Percentiles rank a stretch among this genome's conserved stretches.
phyloP scores from a whole-genome alignment of 495 filamentous ascomycete species.

The Tuber indicum region DNA sequence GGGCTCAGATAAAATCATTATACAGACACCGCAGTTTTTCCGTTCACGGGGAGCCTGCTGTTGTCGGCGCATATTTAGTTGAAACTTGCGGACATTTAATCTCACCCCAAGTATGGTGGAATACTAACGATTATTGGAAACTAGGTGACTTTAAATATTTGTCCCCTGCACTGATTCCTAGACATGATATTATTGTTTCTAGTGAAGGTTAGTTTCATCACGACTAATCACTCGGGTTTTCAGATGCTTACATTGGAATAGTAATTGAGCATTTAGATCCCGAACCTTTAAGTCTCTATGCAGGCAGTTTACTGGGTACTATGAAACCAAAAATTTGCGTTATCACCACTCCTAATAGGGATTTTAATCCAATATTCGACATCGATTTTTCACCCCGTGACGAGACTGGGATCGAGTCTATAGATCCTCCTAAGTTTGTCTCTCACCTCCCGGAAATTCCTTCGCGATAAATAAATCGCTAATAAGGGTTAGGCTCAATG shows the following conservation, averaged over 20 bases:
- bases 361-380: slow-evolving; percentile 40
- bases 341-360: slow-evolving; percentile 40
- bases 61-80: no score
- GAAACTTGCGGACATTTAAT: no score
- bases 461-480: not conserved
- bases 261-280: slow-evolving; percentile 42
- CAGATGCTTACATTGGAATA: slow-evolving; percentile 12
- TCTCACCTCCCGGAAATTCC: no score
- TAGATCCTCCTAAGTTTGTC: not conserved
- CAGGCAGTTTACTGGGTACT: slow-evolving; percentile 30
- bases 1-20: no score
- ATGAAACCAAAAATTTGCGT: slow-evolving; percentile 38
- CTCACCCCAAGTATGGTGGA: no score
- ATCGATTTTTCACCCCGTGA: slow-evolving; percentile 19
- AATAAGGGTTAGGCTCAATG: not conserved
- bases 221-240: slow-evolving; percentile 22
- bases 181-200: slow-evolving; percentile 35
- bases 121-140: not conserved
- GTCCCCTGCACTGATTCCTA: slow-evolving; percentile 14
- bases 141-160: slow-evolving; percentile 31
- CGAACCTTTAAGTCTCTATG: slow-evolving; percentile 28
- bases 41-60: no score
- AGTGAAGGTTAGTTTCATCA: slow-evolving; percentile 35
- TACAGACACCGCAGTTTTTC: no score
- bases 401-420: not conserved